Evolutionary conservation across 768 basidiomycete genomes (phyloP).

Genomic region (Rhodotorula toruloides): DNA sequence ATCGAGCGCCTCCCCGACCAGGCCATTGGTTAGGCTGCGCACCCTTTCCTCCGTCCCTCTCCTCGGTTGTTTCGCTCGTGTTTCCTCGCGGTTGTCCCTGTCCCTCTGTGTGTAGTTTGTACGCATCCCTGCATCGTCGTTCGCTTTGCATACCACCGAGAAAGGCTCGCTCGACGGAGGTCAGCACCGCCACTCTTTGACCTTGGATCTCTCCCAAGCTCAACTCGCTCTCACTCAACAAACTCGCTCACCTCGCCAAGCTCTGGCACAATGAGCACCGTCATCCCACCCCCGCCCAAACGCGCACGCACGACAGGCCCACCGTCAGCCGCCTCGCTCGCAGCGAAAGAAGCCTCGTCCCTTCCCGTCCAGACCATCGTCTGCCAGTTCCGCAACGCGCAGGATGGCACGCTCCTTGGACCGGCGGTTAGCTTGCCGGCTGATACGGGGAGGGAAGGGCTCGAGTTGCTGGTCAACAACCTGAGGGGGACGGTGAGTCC

Average conservation of each 20-base stretch:
- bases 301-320: constrained; percentile 18
- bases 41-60: neutral
- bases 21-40: constrained; percentile 46
- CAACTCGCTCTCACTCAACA: neutral
- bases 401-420: constrained; percentile 72
- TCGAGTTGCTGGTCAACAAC: constrained; percentile 86
- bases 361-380: constrained; percentile 62
- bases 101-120: too few species aligned
- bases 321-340: neutral
- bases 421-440: constrained; percentile 86
- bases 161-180: too few species aligned
- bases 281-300: constrained; percentile 41
- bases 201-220: neutral
- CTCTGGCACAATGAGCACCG: constrained; percentile 31
- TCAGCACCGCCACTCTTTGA: too few species aligned
- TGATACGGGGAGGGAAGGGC: constrained; percentile 71
- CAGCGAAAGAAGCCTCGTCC: constrained; percentile 14
- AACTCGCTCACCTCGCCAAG: neutral
- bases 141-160: too few species aligned
- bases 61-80: neutral
- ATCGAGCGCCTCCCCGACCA: constrained; percentile 94
- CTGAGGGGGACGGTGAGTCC: constrained; percentile 65
- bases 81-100: neutral
- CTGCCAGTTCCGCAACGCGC: constrained; percentile 87
- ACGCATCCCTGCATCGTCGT: neutral